phyloP scores from a whole-genome alignment of 768 basidiomycete genomes.

The Cystobasidium onofrii region DNA sequence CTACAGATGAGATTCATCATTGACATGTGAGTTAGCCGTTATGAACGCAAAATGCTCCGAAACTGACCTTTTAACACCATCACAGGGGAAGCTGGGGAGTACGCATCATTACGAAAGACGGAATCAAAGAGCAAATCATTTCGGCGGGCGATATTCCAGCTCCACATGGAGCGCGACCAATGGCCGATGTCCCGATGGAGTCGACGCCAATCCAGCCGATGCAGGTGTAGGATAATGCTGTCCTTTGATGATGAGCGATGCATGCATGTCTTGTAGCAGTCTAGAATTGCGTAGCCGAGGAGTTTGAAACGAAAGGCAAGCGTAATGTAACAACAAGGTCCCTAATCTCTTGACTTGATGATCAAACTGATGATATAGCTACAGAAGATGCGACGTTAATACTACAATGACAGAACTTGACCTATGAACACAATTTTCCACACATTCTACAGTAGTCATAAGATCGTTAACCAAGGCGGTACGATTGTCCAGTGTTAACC shows the following conservation, averaged over 20 bases:
- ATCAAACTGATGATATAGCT: no score
- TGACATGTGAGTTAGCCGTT: constrained; percentile 52
- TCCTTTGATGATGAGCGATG: background rate
- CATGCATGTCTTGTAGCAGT: background rate
- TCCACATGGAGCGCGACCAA: background rate
- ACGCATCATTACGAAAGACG: constrained; percentile 86
- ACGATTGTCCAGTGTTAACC: no score
- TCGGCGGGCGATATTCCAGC: constrained; percentile 16
- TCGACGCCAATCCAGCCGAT: background rate
- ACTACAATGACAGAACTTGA: no score
- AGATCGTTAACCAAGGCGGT: no score
- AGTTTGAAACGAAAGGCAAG: background rate
- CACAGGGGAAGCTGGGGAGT: constrained; percentile 64
- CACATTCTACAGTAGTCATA: no score
- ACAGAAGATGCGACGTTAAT: no score
- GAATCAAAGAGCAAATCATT: constrained; percentile 48
- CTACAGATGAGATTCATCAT: constrained; percentile 75
- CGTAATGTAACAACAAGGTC: background rate
- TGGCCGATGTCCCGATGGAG: constrained; percentile 8
- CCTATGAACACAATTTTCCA: no score
- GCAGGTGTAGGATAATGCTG: background rate
- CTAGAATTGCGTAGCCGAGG: background rate
- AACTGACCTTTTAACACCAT: background rate
- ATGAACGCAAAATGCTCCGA: no score
- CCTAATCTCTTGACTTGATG: no score